Percentiles rank a stretch among this genome's conserved stretches.
These are phyloP conservation scores for Xanthoceras sorbifolium DNA, from an alignment of 345 rosid species.

Conservation along the genomic window DNA sequence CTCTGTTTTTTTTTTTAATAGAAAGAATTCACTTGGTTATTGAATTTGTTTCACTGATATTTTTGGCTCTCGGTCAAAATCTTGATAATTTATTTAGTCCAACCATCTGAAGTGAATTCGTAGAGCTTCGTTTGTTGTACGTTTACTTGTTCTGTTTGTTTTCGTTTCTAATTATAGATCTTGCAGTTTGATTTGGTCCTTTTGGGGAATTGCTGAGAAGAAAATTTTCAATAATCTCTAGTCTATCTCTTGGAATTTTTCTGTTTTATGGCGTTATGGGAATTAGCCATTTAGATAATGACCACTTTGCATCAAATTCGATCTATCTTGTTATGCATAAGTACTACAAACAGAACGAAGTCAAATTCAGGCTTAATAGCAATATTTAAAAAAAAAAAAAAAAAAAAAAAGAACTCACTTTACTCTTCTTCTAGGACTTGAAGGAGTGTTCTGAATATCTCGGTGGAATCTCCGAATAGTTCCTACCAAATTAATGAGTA, in stretches of 20 bases:
- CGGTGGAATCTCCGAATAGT: neutral
- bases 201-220: neutral
- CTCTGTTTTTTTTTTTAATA: neutral
- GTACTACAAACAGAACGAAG: neutral
- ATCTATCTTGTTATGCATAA: neutral
- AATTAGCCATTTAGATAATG: neutral
- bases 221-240: neutral
- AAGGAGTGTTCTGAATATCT: neutral
- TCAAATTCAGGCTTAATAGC: neutral
- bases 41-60: neutral
- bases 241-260: neutral
- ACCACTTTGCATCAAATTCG: neutral
- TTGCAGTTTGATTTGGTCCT: neutral
- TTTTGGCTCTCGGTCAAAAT: neutral
- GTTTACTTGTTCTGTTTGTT: neutral
- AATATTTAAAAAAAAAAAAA: too few relatives aligned
- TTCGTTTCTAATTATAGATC: neutral
- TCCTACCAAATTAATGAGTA: neutral
- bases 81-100: neutral
- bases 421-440: slow-evolving; percentile 9
- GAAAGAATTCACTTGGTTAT: neutral
- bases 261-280: neutral
- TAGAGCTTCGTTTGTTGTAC: neutral
- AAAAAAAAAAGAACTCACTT: too few relatives aligned
- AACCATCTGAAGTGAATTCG: neutral